phyloP scores from a whole-genome alignment of 1,284 basidiomycete genomes.

The Wolfiporia cocos region DNA sequence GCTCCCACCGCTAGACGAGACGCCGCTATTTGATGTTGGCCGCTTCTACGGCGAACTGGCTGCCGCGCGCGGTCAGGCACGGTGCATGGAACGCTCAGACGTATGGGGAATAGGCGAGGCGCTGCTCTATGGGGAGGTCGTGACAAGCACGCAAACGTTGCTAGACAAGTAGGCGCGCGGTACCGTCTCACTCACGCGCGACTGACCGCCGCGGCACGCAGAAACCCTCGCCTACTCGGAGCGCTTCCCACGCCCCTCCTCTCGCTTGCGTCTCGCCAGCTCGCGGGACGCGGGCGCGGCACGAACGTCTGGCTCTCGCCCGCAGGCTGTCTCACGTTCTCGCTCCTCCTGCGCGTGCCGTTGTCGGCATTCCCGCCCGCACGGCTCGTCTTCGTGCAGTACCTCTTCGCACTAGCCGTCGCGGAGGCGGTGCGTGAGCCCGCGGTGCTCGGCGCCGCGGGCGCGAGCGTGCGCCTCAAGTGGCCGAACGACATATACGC shows the following conservation, averaged over 20 bases:
- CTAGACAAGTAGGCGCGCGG: conserved; percentile 71
- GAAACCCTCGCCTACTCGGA: conserved; percentile 74
- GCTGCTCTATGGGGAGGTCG: conserved; percentile 82
- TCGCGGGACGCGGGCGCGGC: conserved; percentile 86
- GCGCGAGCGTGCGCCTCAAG: conserved; percentile 73
- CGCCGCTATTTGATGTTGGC: conserved; percentile 51
- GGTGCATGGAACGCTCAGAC: conserved; percentile 9
- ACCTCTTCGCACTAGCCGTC: conserved; percentile 88
- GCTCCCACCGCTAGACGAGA: conserved; percentile 37
- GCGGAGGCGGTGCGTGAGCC: conserved; percentile 70
- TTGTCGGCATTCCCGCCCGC: conserved; percentile 49
- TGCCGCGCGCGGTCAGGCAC: conserved; percentile 12
- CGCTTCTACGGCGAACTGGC: conserved; percentile 38
- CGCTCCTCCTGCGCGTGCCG: conserved; percentile 66
- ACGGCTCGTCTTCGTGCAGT: conserved; percentile 92
- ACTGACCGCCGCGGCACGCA: too few species aligned
- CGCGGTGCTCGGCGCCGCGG: conserved; percentile 46
- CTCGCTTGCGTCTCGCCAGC: conserved; percentile 84
- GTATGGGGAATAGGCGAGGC: conserved; percentile 68
- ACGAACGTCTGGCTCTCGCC: conserved; percentile 93
- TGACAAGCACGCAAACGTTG: conserved; percentile 95
- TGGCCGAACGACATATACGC: conserved; percentile 99
- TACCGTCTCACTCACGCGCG: too few species aligned
- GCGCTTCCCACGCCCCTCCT: conserved; percentile 71
- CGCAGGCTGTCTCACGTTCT: conserved; percentile 84